A percentile compares a stretch with the other conserved stretches of the same genome.
These are phyloP conservation scores for Pleoardoris graminearum DNA, from an alignment of 2,329 filamentous ascomycete species.

Conservation along the genomic window DNA sequence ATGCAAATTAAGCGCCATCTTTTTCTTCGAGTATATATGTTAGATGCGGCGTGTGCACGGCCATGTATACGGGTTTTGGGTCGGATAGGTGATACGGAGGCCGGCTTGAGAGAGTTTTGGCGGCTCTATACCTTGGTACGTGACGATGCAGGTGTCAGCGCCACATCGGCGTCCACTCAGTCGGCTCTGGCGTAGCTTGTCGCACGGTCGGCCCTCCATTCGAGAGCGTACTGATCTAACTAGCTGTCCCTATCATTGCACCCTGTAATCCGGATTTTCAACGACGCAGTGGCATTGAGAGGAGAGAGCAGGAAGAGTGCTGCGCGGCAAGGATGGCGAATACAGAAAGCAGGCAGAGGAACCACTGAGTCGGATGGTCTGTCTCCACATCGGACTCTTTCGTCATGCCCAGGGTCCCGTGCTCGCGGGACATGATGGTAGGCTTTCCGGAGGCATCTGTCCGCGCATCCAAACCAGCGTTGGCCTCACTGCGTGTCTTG, in stretches of 20 bases:
- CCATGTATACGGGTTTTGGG: too few relatives aligned
- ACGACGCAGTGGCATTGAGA: neutral
- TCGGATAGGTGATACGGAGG: too few relatives aligned
- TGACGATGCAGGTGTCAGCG: neutral
- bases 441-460: neutral
- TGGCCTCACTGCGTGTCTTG: neutral
- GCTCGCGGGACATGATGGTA: neutral
- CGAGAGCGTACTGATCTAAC: too few relatives aligned
- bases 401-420: slow-evolving; percentile 3
- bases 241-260: too few relatives aligned
- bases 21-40: too few relatives aligned
- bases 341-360: neutral
- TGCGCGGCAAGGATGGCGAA: slow-evolving; percentile 3
- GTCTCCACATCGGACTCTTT: neutral
- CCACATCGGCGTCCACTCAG: neutral
- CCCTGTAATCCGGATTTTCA: neutral
- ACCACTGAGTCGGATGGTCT: neutral
- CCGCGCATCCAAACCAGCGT: neutral
- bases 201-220: neutral
- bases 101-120: neutral
- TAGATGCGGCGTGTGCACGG: too few relatives aligned
- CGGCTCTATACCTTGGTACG: neutral
- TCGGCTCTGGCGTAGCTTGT: neutral
- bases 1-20: too few relatives aligned
- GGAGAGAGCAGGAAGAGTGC: neutral